Evolutionary conservation across 1,284 basidiomycete genomes (phyloP), one percentile per base, ranked within the genome.

Genomic region (Cystobasidium slooffiae): DNA sequence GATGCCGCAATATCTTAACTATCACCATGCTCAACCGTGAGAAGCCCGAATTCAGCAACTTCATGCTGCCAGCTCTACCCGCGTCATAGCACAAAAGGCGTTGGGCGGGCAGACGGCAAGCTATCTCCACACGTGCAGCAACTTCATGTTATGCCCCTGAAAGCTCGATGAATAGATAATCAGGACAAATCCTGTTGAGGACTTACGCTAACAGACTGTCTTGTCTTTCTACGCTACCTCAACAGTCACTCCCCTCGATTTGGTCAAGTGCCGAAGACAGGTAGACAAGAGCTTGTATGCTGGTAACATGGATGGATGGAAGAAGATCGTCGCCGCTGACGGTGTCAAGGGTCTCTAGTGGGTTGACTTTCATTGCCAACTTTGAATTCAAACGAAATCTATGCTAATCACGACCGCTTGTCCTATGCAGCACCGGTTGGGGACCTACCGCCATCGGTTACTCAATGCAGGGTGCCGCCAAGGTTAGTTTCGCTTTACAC

Each of bases 251-350:
- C 80, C 80, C 41, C 80, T 81, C 69, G 80, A 81, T 75, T 76
- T 81, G 55, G 80, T 81, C 76, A 81, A 81, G 79, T 80, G 80
- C 77, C 78, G 80, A 75, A 76, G 80, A 77, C 80, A 80, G 76
- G 80, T 81, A 46, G 78, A 81, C 79, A 81, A 81, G 76, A 79
- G 75, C 76, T 68, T 81, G 46, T 81, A 81, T 78, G 78, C 80
- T 75, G 74, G 75, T 64, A 81, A 81, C 78, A 76, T 77, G 59
- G 80, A 81, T 59, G 80, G 80, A 31, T 81, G 80, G 80, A 74
- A 70, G 62, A 81, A 81, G 78, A 81, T 81, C 58, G 75, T 77
- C 68, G 76, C 77, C 65, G 79, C 78, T 66, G 78, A 80, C 51
- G 80, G 80, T 62, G 10, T 80, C 61, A 66, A 76, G n/a, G 80